phyloP scores from a whole-genome alignment of 83 land plant genomes.

The Isoetes engelmannii region DNA sequence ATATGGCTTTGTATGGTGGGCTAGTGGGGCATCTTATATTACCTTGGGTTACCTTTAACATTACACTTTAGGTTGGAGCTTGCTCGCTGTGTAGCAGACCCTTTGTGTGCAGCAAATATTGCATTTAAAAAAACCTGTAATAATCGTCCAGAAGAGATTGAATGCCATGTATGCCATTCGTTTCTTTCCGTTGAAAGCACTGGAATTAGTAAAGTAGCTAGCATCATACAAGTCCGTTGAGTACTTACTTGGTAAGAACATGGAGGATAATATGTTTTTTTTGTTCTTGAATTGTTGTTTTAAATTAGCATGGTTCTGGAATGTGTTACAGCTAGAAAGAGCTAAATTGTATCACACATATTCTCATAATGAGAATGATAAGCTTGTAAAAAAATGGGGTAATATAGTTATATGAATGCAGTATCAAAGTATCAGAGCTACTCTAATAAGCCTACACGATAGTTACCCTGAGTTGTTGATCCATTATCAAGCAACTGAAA shows the following conservation, averaged over 20 bases:
- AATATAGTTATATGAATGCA: no score
- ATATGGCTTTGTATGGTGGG: not conserved
- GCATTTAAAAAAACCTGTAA: slow-evolving; percentile 96
- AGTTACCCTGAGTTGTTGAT: no score
- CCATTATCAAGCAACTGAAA: no score
- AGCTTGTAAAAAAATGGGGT: no score
- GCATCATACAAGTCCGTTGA: not conserved
- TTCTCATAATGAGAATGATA: no score
- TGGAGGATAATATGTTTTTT: no score
- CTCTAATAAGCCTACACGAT: no score
- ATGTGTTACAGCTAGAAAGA: no score
- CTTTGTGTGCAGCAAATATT: slow-evolving; percentile 86
- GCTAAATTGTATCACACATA: no score
- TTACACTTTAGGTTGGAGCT: slow-evolving; percentile 53
- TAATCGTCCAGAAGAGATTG: slow-evolving; percentile 86
- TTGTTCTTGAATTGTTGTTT: no score
- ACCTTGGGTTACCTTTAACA: not conserved
- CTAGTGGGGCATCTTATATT: not conserved
- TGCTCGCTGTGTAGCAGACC: slow-evolving; percentile 81
- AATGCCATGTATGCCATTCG: slow-evolving; percentile 65
- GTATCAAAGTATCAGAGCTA: no score
- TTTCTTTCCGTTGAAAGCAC: not conserved
- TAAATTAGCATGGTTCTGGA: no score
- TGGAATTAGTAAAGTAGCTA: not conserved
- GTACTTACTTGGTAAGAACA: not conserved